These are phyloP conservation scores for Letharia columbiana DNA, from an alignment of 495 filamentous ascomycete species.

Conservation along the genomic window DNA sequence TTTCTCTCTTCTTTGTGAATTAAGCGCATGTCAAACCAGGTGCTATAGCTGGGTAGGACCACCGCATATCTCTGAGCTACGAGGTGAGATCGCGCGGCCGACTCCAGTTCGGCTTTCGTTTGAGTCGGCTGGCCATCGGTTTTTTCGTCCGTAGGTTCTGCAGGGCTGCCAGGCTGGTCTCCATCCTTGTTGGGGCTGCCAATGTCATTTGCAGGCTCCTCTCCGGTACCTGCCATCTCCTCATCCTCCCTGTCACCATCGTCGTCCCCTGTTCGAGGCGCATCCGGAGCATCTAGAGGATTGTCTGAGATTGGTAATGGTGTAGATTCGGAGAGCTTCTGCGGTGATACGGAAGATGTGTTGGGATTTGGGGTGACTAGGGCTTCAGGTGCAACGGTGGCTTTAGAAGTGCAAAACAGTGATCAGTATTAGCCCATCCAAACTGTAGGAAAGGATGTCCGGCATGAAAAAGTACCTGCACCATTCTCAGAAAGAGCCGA, in stretches of 20 bases:
- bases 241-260: constrained; percentile 64
- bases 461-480: neutral
- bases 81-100: constrained; percentile 79
- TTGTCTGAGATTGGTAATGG: constrained; percentile 61
- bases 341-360: constrained; percentile 32
- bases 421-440: neutral
- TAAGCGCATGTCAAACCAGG: constrained; percentile 96
- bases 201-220: constrained; percentile 51
- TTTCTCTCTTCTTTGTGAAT: constrained; percentile 85
- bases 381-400: neutral
- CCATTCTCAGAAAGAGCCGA: neutral
- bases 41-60: constrained; percentile 90
- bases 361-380: neutral
- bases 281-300: constrained; percentile 76
- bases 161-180: constrained; percentile 21
- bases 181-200: constrained; percentile 40
- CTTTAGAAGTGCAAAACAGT: neutral
- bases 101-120: constrained; percentile 72
- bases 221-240: constrained; percentile 71
- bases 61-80: constrained; percentile 80
- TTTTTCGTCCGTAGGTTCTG: constrained; percentile 37
- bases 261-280: constrained; percentile 57
- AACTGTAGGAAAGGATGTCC: neutral
- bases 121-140: constrained; percentile 45
- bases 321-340: constrained; percentile 40